Evolutionary conservation across 495 filamentous ascomycete genomes (phyloP), one percentile per base, ranked within the genome.

Genomic region (Mytilinidion resinicola): DNA sequence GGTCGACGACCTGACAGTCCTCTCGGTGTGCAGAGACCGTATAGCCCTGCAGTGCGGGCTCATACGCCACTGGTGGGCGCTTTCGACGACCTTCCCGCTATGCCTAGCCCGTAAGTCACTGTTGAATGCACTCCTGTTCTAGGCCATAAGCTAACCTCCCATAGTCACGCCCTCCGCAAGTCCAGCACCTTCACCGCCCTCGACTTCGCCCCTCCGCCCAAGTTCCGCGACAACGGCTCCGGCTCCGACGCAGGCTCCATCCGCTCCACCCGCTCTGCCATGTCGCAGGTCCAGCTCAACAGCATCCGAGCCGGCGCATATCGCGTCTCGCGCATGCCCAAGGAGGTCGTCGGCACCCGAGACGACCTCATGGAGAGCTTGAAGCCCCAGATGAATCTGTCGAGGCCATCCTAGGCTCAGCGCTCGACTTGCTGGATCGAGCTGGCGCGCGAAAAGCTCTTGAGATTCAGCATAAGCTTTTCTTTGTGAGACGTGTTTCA

Each of bases 161-260:
- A 12, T 60, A 93, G 90, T 17, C 88, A 96, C 73, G 72, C 84
- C 47, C 82, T 98, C 52, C 85, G 90, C 63, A 96, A 93, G 69
- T 96, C 91, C 3, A 82, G 85, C 62, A 89, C 90, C 4, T 98
- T 89, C 69, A 96, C 91, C 2, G 85, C 76, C 10, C 81, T 98
- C 33, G 95, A 97, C 74, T 98, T 98, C 71, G 91, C 91, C n/a
- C 91, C 92, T 25, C 92, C 90, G 41, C 84, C 86, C 52, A 86
- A 88, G 53, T 92, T 96, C 73, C 87, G 80, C 70, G 86, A 86
- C 62, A 73, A 72, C 50, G 89, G 90, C 51, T 75, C 72, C 53
- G 78, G 69, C 47, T 96, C 90, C 65, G 93, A 97, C 61, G 80
- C 90, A 0, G 93, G 92, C 57, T 95, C 89, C 67, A 90, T 96